Conservation (phyloP, 2,329 filamentous ascomycete genomes). For the Helotiales sp. region DNA sequence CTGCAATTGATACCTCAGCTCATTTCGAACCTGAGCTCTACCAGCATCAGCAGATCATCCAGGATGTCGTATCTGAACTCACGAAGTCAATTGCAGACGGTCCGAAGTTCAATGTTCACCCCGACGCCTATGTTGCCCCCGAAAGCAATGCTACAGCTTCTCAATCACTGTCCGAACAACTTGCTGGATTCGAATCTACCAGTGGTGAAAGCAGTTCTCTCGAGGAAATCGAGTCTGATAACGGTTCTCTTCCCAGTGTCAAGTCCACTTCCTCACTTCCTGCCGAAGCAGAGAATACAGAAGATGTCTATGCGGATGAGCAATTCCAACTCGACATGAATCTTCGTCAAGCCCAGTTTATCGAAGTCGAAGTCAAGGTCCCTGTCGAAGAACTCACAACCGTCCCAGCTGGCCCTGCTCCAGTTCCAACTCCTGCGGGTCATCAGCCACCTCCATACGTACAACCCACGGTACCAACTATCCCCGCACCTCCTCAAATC, state of each 20-base stretch:
- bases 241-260: background rate
- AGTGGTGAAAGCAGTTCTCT: background rate
- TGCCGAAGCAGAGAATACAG: background rate
- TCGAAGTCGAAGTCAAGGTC: background rate
- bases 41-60: background rate
- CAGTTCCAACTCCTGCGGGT: background rate
- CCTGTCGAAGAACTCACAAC: background rate
- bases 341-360: background rate
- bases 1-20: no score
- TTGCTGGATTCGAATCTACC: background rate
- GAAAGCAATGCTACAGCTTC: background rate
- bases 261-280: background rate
- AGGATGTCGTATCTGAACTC: background rate
- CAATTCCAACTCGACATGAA: background rate
- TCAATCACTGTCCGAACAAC: background rate
- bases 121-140: conserved; percentile 2
- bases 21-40: background rate
- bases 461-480: background rate
- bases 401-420: background rate
- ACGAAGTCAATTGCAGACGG: background rate
- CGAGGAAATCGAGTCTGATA: background rate
- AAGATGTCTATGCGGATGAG: background rate
- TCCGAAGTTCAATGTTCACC: background rate
- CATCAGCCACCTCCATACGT: background rate
- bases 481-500: background rate